These are phyloP conservation scores for Choiromyces venosus DNA, from an alignment of 495 filamentous ascomycete genomes.

Conservation along the genomic window DNA sequence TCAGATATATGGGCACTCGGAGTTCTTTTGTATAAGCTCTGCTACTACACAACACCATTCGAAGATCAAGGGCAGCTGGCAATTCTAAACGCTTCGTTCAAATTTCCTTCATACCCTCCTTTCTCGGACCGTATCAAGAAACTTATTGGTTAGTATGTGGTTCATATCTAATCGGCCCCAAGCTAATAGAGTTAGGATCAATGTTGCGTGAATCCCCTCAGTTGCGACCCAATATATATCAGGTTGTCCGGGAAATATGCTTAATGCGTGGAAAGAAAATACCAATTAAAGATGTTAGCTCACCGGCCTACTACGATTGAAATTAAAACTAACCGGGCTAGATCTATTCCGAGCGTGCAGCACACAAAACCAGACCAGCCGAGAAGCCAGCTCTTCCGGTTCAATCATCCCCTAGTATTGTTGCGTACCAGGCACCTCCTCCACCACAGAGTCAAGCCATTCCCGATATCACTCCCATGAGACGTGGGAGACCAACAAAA, in stretches of 20 bases:
- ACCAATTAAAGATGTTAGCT: constrained; percentile 84
- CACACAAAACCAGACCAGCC: constrained; percentile 15
- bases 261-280: constrained; percentile 80
- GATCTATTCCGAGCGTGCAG: constrained; percentile 33
- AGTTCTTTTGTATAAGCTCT: constrained; percentile 93
- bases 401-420: constrained; percentile 39
- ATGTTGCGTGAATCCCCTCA: constrained; percentile 85
- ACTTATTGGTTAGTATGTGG: constrained; percentile 67
- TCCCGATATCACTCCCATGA: constrained; percentile 92
- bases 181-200: constrained; percentile 54
- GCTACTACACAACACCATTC: constrained; percentile 98
- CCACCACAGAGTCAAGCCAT: constrained; percentile 64
- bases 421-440: constrained; percentile 57
- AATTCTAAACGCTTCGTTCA: constrained; percentile 95
- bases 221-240: constrained; percentile 85
- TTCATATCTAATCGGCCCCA: constrained; percentile 14
- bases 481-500: constrained; percentile 73
- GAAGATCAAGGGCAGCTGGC: constrained; percentile 96
- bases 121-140: constrained; percentile 89
- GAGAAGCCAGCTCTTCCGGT: constrained; percentile 35
- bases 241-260: constrained; percentile 79
- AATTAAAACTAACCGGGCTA: constrained; percentile 15
- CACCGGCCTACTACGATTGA: background rate
- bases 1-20: constrained; percentile 98
- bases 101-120: constrained; percentile 75